A percentile compares a stretch with the other conserved stretches of the same genome.
phyloP scores from a whole-genome alignment of 257 asterid species.

The Petunia secreta region DNA sequence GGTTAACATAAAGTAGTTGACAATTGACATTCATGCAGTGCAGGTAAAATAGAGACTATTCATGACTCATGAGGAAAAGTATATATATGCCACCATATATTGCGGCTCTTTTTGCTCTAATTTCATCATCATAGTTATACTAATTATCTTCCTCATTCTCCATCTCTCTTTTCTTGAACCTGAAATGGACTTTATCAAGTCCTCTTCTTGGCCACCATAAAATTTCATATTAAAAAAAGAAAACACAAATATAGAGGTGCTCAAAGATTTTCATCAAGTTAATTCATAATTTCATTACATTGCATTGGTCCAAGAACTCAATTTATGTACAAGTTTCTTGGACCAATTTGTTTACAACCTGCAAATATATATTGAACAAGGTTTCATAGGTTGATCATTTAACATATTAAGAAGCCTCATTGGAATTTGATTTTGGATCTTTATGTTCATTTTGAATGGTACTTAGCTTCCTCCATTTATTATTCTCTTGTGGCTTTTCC shows the following conservation, averaged over 20 bases:
- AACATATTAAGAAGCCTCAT: background rate
- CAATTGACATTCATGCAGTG: too few species aligned
- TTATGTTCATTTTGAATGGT: conserved; percentile 13
- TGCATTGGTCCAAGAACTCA: conserved; percentile 28
- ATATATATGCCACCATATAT: background rate
- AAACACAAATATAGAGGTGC: background rate
- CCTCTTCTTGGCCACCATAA: conserved; percentile 23
- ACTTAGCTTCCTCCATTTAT: background rate
- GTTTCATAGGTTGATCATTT: background rate
- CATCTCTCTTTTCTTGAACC: conserved; percentile 12
- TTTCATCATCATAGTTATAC: background rate
- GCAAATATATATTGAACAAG: background rate
- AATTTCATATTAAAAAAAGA: background rate
- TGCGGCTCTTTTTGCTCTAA: conserved; percentile 11
- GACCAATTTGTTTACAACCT: conserved; percentile 12
- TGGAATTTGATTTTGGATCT: conserved; percentile 10
- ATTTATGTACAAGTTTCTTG: conserved; percentile 25
- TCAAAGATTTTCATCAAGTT: background rate
- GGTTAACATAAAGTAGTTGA: too few species aligned
- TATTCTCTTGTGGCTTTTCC: background rate
- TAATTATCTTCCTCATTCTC: background rate
- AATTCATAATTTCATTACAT: background rate
- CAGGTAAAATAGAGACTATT: too few species aligned
- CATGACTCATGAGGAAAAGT: too few species aligned
- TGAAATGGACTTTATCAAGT: conserved; percentile 17